phyloP scores from a whole-genome alignment of 495 filamentous ascomycete genomes.

The Trichoderma orchidacearum region DNA sequence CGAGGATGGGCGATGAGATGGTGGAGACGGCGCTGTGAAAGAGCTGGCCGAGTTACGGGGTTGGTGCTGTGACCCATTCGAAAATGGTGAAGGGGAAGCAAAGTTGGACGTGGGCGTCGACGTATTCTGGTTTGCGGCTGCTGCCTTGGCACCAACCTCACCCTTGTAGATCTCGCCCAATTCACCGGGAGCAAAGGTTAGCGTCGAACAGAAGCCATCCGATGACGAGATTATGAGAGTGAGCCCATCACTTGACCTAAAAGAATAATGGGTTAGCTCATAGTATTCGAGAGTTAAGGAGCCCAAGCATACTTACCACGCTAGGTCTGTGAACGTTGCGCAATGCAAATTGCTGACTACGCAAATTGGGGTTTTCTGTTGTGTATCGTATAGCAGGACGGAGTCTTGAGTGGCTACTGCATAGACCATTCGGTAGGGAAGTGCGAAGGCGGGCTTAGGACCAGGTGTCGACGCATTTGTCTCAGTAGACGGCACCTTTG shows the following conservation, averaged over 20 bases:
- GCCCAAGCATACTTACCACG: slow-evolving; percentile 53
- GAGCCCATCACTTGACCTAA: slow-evolving; percentile 81
- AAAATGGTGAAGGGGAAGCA: slow-evolving; percentile 44
- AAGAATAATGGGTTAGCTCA: slow-evolving; percentile 16
- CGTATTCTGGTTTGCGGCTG: slow-evolving; percentile 41
- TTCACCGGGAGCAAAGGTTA: slow-evolving; percentile 75
- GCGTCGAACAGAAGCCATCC: slow-evolving; percentile 89
- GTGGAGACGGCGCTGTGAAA: slow-evolving; percentile 42
- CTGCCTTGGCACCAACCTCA: slow-evolving; percentile 27
- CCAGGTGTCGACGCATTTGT: slow-evolving; percentile 32
- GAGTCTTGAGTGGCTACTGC: slow-evolving; percentile 96
- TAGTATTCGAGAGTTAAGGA: neutral
- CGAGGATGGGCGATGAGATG: slow-evolving; percentile 48
- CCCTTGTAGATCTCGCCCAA: slow-evolving; percentile 77
- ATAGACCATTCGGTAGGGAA: slow-evolving; percentile 91
- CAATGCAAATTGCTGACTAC: slow-evolving; percentile 94
- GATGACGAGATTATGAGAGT: slow-evolving; percentile 93
- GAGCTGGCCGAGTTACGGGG: slow-evolving; percentile 34
- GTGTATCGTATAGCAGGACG: slow-evolving; percentile 92
- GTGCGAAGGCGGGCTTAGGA: slow-evolving; percentile 57
- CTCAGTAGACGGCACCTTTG: slow-evolving; percentile 21
- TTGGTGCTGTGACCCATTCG: slow-evolving; percentile 25
- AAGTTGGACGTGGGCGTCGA: slow-evolving; percentile 50
- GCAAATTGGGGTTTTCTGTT: slow-evolving; percentile 85
- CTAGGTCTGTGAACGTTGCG: slow-evolving; percentile 91